These are phyloP conservation scores for Auriculariales sp. DNA, from an alignment of 768 basidiomycete genomes.

Conservation along the genomic window DNA sequence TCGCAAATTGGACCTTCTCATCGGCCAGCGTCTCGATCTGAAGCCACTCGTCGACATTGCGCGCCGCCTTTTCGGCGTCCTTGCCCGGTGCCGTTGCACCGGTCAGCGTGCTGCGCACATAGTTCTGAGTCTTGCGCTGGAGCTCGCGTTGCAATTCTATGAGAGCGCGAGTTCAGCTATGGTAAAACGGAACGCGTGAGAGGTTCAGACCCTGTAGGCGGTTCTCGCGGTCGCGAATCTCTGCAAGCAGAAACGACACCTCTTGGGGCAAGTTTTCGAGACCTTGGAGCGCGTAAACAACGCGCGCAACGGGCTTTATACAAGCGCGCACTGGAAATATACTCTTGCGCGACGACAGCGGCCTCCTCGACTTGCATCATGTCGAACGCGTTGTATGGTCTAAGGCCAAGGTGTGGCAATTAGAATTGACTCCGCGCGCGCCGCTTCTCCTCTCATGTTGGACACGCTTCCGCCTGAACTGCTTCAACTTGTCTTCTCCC, in stretches of 20 bases:
- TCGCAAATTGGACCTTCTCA: conserved; percentile 28
- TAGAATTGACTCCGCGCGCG: background rate
- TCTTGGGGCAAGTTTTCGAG: conserved; percentile 37
- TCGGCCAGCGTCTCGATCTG: conserved; percentile 24
- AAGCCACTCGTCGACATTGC: conserved; percentile 16
- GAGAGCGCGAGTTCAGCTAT: background rate
- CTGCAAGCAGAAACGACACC: conserved; percentile 31
- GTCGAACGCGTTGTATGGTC: background rate
- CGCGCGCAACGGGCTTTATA: background rate
- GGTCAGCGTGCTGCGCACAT: conserved; percentile 25
- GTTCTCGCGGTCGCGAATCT: conserved; percentile 30
- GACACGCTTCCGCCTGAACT: background rate
- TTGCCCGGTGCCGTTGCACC: conserved; percentile 10
- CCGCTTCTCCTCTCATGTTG: background rate
- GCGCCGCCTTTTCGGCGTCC: conserved; percentile 22
- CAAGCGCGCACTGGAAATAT: conserved; percentile 27
- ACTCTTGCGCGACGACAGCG: conserved; percentile 32
- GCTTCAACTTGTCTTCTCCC: background rate
- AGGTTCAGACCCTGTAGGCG: conserved; percentile 22
- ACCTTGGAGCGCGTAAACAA: conserved; percentile 14
- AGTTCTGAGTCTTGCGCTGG: conserved; percentile 27
- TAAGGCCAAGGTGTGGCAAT: background rate
- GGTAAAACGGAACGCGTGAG: background rate
- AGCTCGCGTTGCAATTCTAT: conserved; percentile 30
- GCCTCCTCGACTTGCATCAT: conserved; percentile 24